These are phyloP conservation scores for Fistulina hepatica DNA, from an alignment of 1,284 basidiomycete species.

Conservation along the genomic window DNA sequence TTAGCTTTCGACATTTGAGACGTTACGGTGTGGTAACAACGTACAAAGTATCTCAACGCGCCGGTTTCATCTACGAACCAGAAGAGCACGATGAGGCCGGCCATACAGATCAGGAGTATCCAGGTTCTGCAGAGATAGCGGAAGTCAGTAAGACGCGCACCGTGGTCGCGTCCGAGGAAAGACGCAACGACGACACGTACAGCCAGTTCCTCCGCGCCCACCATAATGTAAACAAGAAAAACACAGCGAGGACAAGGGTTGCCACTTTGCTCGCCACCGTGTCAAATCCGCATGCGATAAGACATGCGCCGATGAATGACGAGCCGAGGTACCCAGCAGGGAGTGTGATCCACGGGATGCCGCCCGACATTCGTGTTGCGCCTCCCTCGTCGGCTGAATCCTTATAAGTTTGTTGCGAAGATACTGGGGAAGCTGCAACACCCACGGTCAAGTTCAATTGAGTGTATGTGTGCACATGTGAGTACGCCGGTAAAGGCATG, in stretches of 20 bases:
- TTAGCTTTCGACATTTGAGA: conserved; percentile 12
- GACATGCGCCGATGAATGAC: conserved; percentile 78
- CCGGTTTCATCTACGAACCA: conserved; percentile 75
- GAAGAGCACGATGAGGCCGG: conserved; percentile 62
- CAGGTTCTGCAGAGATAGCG: conserved; percentile 46
- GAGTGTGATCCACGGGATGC: conserved; percentile 75
- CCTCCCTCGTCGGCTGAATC: conserved; percentile 81
- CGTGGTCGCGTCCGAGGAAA: too few species aligned
- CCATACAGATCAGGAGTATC: conserved; percentile 66
- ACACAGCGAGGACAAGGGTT: conserved; percentile 68
- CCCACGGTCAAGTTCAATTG: conserved; percentile 75
- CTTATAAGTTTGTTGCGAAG: conserved; percentile 18
- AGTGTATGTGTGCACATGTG: conserved; percentile 87
- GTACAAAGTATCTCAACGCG: conserved; percentile 63
- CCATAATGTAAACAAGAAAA: conserved; percentile 91
- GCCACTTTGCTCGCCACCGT: conserved; percentile 90
- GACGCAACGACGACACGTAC: conserved; percentile 30
- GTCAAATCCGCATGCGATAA: conserved; percentile 91
- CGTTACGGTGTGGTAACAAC: conserved; percentile 14
- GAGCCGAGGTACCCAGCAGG: conserved; percentile 92
- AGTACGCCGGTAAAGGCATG: conserved; percentile 74
- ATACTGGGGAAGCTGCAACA: conserved; percentile 13
- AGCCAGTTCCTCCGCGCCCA: conserved; percentile 78
- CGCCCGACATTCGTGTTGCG: conserved; percentile 87
- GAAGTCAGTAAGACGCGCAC: background rate